Percentiles rank a stretch among this genome's conserved stretches.
Conservation (phyloP, 106 monocot species). For the Dendrobium catenatum region DNA sequence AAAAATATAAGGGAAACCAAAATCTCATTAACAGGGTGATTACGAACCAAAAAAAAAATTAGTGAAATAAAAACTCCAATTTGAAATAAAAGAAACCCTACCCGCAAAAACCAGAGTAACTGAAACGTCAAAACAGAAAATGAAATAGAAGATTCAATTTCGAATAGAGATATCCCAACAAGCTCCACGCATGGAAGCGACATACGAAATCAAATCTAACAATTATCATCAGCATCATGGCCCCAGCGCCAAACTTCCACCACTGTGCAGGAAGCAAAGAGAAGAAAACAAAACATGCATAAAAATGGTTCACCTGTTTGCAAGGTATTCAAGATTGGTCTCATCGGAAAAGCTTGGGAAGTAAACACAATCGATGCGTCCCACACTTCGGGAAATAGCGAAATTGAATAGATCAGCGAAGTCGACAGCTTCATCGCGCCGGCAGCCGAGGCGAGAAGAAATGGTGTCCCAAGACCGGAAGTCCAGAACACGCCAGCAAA, state of each 20-base stretch:
- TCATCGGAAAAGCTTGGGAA: constrained; percentile 44
- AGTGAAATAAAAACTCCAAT: neutral
- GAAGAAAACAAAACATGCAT: neutral
- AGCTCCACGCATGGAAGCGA: too few relatives aligned
- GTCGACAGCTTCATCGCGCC: neutral
- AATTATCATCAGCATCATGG: too few relatives aligned
- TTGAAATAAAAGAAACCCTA: neutral
- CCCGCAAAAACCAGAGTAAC: neutral
- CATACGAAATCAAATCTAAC: too few relatives aligned
- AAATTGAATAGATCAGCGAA: constrained; percentile 25
- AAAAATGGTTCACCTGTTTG: constrained; percentile 25
- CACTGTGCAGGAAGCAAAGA: neutral
- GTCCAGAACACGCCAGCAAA: constrained; percentile 41
- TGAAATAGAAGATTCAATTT: too few relatives aligned
- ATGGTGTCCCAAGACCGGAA: constrained; percentile 35
- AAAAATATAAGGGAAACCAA: too few relatives aligned
- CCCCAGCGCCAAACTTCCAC: too few relatives aligned
- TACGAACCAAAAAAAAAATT: neutral
- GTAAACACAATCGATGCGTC: constrained; percentile 16
- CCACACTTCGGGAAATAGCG: constrained; percentile 13
- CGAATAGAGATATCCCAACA: too few relatives aligned
- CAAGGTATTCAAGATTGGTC: constrained; percentile 32
- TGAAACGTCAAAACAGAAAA: too few relatives aligned
- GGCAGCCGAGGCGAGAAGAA: constrained; percentile 17
- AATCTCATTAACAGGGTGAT: too few relatives aligned